A percentile compares a stretch with the other conserved stretches of the same genome.
Conservation (phyloP, 345 rosid species). For the Linum trigynum region DNA sequence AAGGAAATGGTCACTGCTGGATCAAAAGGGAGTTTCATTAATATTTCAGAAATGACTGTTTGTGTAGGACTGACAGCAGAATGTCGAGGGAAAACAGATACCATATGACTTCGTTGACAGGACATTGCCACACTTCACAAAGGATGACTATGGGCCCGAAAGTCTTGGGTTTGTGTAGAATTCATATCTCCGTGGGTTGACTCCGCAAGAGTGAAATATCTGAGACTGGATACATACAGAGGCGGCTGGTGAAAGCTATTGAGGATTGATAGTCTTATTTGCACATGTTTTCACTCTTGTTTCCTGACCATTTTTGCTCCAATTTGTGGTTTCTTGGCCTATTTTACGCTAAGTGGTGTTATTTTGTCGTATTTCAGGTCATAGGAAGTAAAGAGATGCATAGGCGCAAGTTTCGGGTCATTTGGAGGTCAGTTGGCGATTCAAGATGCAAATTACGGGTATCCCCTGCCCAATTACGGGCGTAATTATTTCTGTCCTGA, state of each 20-base stretch:
- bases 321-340: too few species aligned
- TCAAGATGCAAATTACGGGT: too few species aligned
- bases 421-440: too few species aligned
- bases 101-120: slow-evolving; percentile 86
- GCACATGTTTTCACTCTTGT: too few species aligned
- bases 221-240: slow-evolving; percentile 97
- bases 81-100: slow-evolving; percentile 96
- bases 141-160: slow-evolving; percentile 94
- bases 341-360: too few species aligned
- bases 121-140: slow-evolving; percentile 93
- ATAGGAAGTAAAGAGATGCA: too few species aligned
- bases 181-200: slow-evolving; percentile 92
- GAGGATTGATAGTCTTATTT: too few species aligned
- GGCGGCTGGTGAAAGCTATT: slow-evolving; percentile 96
- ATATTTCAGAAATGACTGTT: slow-evolving; percentile 98
- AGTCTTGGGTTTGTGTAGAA: slow-evolving; percentile 99
- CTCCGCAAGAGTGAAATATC: slow-evolving; percentile 99
- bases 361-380: too few species aligned
- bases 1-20: slow-evolving; percentile 99
- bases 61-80: slow-evolving; percentile 99
- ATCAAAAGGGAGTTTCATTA: slow-evolving; percentile 96
- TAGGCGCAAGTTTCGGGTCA: too few species aligned
- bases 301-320: too few species aligned
- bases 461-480: too few species aligned
- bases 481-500: too few species aligned